Evolutionary conservation across 441 rosid species (phyloP).

Genomic region (Croton laevigatus): DNA sequence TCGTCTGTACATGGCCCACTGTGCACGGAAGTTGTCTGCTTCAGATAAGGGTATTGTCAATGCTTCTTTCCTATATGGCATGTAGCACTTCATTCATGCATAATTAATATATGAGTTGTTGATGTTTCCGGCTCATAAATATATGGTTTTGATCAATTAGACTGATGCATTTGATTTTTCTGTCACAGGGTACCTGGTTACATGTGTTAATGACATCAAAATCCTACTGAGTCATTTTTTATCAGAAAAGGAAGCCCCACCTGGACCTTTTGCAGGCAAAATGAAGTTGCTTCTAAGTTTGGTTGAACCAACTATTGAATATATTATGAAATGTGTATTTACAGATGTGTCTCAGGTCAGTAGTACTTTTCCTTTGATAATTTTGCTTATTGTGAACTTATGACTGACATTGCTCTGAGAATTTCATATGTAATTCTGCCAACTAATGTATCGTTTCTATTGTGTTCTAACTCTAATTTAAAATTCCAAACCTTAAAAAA

Average conservation of each 20-base stretch:
- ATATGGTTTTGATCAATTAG: neutral
- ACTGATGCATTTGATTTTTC: constrained; percentile 21
- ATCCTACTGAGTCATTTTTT: constrained; percentile 42
- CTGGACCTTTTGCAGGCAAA: constrained; percentile 40
- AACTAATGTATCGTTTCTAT: constrained; percentile 1
- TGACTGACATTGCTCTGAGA: constrained; percentile 5
- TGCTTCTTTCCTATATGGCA: constrained; percentile 13
- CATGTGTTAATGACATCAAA: constrained; percentile 64
- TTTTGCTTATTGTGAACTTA: constrained; percentile 3
- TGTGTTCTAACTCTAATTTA: constrained; percentile 4
- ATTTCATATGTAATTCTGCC: constrained; percentile 5
- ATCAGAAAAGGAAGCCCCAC: constrained; percentile 35
- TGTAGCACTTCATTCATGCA: neutral
- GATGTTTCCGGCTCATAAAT: constrained; percentile 6
- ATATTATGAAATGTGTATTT: constrained; percentile 64
- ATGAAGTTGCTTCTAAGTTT: constrained; percentile 53
- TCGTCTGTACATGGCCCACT: constrained; percentile 71
- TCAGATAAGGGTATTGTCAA: constrained; percentile 47
- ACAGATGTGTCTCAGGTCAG: constrained; percentile 70
- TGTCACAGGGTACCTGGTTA: constrained; percentile 57
- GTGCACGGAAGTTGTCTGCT: constrained; percentile 59
- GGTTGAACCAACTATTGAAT: constrained; percentile 82
- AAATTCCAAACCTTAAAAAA: neutral
- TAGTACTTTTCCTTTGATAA: constrained; percentile 19
- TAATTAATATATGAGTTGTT: neutral